Evolutionary conservation across 208 protist genomes (phyloP), one percentile per base, ranked within the genome.

Genomic region (Trypanosoma melophagium): DNA sequence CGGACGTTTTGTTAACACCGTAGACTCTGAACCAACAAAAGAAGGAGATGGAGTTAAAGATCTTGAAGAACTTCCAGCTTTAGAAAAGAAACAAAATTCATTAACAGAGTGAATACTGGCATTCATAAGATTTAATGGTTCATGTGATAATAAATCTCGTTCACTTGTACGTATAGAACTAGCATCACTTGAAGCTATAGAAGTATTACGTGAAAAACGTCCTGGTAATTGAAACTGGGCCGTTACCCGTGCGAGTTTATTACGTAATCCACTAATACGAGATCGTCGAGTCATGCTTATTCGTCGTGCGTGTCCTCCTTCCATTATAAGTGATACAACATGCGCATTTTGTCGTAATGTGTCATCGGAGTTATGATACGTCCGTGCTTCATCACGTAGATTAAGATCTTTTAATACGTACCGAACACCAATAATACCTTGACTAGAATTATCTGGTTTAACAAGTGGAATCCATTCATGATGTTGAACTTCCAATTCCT

Each of bases 341-440:
- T 13, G 2, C 9, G n/a, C 25, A 19, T 1, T 59, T 19, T 7
- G 54, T 16, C 2, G 28, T 28, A 38, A 24, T 2, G 13, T 25
- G n/a, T 22, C 9, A 38, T 21, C 28, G 5, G 28, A 35, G 28
- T 35, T 35, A 35, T 35, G 28, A 35, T 35, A 35, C 5, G 28
- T 35, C 5, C 44, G 47, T 7, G 19, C 4, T 16, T n/a, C 77
- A 58, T 92, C 84, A 5, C 86, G 76, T 51, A 92, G 21, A 38
- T 87, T 76, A 9, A 91, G 56, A 66, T 95, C 76, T 16, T 83
- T 79, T 7, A 93, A 78, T 0, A 75, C 75, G 77, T 83, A 95
- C 63, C 87, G 91, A 69, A 93, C 82, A 60, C 89, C 89, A 38
- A 95, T 75, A 54, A 81, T 67, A 63, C 89, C 86, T 35, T 63